These are phyloP conservation scores for Leptographium galeiforme DNA, from an alignment of 2,329 filamentous ascomycete genomes.

Conservation along the genomic window DNA sequence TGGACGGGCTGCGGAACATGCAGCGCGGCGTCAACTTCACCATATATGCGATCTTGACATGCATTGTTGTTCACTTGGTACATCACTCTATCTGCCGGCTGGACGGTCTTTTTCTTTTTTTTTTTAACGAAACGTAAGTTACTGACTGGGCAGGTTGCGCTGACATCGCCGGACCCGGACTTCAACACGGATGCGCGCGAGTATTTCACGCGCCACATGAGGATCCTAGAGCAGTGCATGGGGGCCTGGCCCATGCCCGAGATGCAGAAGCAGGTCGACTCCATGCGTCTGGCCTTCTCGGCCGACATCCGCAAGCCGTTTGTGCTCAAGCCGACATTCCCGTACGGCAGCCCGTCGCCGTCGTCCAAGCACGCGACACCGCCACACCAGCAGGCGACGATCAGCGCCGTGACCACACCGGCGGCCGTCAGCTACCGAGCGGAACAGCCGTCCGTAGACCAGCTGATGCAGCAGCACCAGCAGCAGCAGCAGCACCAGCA, in stretches of 20 bases:
- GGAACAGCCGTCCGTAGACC: conserved; percentile 36
- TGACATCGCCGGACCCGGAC: conserved; percentile 84
- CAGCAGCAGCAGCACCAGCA: conserved; percentile 11
- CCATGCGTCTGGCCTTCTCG: conserved; percentile 81
- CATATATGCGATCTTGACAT: conserved; percentile 83
- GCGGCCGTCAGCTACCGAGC: conserved; percentile 38
- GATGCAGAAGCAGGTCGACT: conserved; percentile 79
- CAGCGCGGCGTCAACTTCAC: conserved; percentile 88
- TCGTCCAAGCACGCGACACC: conserved; percentile 15
- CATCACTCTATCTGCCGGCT: conserved; percentile 22
- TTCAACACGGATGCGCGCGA: conserved; percentile 73
- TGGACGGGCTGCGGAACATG: conserved; percentile 80
- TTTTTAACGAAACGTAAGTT: background rate
- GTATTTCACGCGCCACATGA: conserved; percentile 89
- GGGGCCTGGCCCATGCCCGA: conserved; percentile 78
- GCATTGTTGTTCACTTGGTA: conserved; percentile 87
- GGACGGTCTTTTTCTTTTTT: background rate
- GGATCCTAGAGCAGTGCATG: conserved; percentile 76
- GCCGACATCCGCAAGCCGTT: conserved; percentile 75
- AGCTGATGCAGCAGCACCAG: conserved; percentile 27
- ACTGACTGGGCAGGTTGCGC: conserved; percentile 50
- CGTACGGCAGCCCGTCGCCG: conserved; percentile 64
- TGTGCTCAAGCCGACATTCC: conserved; percentile 76
- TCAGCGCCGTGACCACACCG: conserved; percentile 4
- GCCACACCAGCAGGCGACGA: conserved; percentile 1